Base-by-base conservation (phyloP, 2,329 filamentous ascomycete species). In the Clonostachys solani region DNA sequence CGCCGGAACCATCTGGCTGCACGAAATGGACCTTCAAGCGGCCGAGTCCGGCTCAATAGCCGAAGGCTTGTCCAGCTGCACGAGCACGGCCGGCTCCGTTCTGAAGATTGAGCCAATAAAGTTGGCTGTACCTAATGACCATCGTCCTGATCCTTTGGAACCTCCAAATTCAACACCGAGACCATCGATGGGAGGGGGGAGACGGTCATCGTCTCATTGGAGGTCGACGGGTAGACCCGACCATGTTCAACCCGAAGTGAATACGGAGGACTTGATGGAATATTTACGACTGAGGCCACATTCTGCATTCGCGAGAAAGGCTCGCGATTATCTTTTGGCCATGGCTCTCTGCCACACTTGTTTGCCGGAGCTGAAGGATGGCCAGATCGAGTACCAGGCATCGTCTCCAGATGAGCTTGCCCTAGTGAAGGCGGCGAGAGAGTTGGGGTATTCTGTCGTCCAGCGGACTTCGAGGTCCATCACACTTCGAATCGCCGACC, bases 331-430 rank as follows among this genome's bases (percentile, higher is more conserved):
- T 55, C 79, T 97, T 5, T 73, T 97, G 5, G 87, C 86, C 0
- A 78, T 96, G 57, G 89, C 92, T 1, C 72, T 97, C 2, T 96
- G 92, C 55, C 92, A 97, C 61, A 95, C 91, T 1, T 96, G 91
- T 60, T 72, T 96, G 19, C 92, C 92, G 0, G 92, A 97, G 61
- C 73, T 84, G 41, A 81, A 82, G 23, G 76, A 86, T 56, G 90
- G 86, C 5, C 72, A 81, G 36, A 77, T 88, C n/a, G 80, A 85
- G 8, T 96, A 89, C 58, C 92, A 96, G 66, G 89, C 92, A 15
- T 87, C 91, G 1, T 96, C 91, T 0, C 92, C 92, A 0, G 92
- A 96, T 60, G 92, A 96, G 61, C 71, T 95, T 44, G 92, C 92
- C 8, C 75, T 96, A 33, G 89, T 96, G 0, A 78, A 81, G 55